These are phyloP conservation scores for Paramecium pentaurelia DNA, from an alignment of 73 alveolate species.

Conservation along the genomic window DNA sequence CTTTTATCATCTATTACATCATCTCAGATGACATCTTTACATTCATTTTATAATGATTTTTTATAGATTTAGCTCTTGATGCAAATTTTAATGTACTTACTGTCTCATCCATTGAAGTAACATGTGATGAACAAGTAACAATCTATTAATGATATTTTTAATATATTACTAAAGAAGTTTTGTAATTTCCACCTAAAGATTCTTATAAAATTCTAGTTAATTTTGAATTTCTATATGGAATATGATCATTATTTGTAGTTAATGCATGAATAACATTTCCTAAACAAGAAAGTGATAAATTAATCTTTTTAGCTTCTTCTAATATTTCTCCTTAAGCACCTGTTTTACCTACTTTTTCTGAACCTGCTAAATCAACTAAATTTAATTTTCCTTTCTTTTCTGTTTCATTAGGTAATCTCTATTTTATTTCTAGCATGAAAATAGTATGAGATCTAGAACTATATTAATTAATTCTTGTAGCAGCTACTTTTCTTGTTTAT, in stretches of 20 bases:
- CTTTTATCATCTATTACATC: conserved; percentile 59
- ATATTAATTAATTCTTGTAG: conserved; percentile 69
- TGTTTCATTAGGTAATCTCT: conserved; percentile 71
- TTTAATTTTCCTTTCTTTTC: conserved; percentile 84
- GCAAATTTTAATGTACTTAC: conserved; percentile 90
- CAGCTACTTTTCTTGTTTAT: conserved; percentile 71
- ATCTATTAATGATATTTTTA: conserved; percentile 31
- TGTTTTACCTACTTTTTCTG: conserved; percentile 88
- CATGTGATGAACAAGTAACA: conserved; percentile 90
- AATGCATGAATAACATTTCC: conserved; percentile 93
- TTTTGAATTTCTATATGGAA: conserved; percentile 96
- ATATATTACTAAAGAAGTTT: conserved; percentile 73
- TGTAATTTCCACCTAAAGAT: conserved; percentile 95
- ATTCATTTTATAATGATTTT: conserved; percentile 77
- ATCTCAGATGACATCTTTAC: conserved; percentile 77
- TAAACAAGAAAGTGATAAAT: conserved; percentile 84
- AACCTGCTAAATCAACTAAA: conserved; percentile 94
- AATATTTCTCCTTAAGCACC: conserved; percentile 89
- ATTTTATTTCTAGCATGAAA: conserved; percentile 66
- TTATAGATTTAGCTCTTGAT: conserved; percentile 86
- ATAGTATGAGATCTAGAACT: conserved; percentile 79
- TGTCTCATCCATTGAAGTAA: conserved; percentile 87
- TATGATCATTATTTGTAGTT: conserved; percentile 77
- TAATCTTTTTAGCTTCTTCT: conserved; percentile 95
- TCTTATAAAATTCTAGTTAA: conserved; percentile 93